phyloP scores from a whole-genome alignment of 2,329 filamentous ascomycete species.

The Cercospora nicotianae region DNA sequence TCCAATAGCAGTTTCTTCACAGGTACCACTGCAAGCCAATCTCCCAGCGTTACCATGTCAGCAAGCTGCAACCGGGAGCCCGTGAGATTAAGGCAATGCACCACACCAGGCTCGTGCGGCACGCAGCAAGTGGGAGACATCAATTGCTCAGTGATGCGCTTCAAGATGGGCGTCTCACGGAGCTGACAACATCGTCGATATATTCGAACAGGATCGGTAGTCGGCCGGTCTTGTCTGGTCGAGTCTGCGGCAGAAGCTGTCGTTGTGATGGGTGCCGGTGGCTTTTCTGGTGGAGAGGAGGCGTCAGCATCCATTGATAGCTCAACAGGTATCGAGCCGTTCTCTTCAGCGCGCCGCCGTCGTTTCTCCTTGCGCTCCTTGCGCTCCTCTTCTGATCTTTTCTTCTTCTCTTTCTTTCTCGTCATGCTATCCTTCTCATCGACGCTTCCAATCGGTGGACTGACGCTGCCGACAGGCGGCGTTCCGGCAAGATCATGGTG shows the following conservation, averaged over 20 bases:
- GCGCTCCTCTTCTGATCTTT: constrained; percentile 86
- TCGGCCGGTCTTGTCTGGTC: constrained; percentile 67
- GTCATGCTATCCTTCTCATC: constrained; percentile 37
- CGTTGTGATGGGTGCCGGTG: constrained; percentile 34
- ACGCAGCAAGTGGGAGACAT: constrained; percentile 67
- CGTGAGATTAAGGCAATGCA: constrained; percentile 79
- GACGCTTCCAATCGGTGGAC: constrained; percentile 27
- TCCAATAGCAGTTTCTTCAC: constrained; percentile 84
- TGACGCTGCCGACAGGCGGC: constrained; percentile 18
- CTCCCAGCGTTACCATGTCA: constrained; percentile 83
- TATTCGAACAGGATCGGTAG: constrained; percentile 86
- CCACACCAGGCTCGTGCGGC: constrained; percentile 66
- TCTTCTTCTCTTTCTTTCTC: constrained; percentile 94
- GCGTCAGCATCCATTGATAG: constrained; percentile 69
- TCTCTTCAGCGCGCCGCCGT: constrained; percentile 79
- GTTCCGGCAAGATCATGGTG: constrained; percentile 5
- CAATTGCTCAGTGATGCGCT: constrained; percentile 88
- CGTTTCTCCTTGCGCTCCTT: constrained; percentile 91
- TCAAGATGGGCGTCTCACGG: constrained; percentile 86
- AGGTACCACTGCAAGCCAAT: constrained; percentile 91
- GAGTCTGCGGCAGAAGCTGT: constrained; percentile 39
- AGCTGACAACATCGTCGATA: constrained; percentile 94
- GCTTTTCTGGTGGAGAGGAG: constrained; percentile 25
- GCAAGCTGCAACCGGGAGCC: constrained; percentile 79
- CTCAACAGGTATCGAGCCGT: constrained; percentile 82